These are phyloP conservation scores for Lecanicillium sp. DNA, from an alignment of 2,329 filamentous ascomycete genomes.

Conservation along the genomic window DNA sequence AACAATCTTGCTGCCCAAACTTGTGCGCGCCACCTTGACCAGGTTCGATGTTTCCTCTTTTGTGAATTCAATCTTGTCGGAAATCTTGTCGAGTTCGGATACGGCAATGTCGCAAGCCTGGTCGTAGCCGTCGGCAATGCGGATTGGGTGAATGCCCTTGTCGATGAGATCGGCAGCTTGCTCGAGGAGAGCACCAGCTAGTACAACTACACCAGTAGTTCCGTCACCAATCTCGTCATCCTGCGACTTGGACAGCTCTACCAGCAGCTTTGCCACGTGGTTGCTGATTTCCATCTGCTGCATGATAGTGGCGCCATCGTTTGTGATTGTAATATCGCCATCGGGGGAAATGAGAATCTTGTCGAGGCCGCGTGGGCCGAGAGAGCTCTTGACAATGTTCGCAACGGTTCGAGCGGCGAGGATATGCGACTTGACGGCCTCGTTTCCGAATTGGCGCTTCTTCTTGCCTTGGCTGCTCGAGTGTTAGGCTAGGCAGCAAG, in stretches of 20 bases:
- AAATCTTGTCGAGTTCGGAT: slow-evolving; percentile 84
- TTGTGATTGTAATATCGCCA: slow-evolving; percentile 97
- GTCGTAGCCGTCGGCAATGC: slow-evolving; percentile 97
- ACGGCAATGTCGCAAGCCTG: slow-evolving; percentile 96
- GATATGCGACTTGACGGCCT: slow-evolving; percentile 97
- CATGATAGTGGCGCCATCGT: slow-evolving; percentile 96
- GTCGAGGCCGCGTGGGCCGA: slow-evolving; percentile 92
- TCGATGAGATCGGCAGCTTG: slow-evolving; percentile 97
- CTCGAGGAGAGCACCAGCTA: slow-evolving; percentile 90
- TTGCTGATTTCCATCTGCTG: slow-evolving; percentile 99
- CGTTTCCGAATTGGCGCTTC: slow-evolving; percentile 92
- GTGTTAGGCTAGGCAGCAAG: slow-evolving; percentile 14
- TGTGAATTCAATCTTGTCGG: slow-evolving; percentile 82
- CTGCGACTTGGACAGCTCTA: slow-evolving; percentile 96
- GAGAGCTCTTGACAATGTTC: slow-evolving; percentile 93
- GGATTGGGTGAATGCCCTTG: slow-evolving; percentile 98
- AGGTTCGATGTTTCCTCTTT: slow-evolving; percentile 76
- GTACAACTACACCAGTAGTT: slow-evolving; percentile 93
- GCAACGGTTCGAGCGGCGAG: slow-evolving; percentile 92
- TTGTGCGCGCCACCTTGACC: slow-evolving; percentile 90
- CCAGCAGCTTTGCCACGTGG: slow-evolving; percentile 93
- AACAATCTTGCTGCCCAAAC: slow-evolving; percentile 96
- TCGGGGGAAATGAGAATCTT: slow-evolving; percentile 99
- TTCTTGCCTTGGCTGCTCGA: slow-evolving; percentile 80
- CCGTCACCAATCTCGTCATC: slow-evolving; percentile 98